These are phyloP conservation scores for Diaporthe longicolla DNA, from an alignment of 2,329 filamentous ascomycete species.

Conservation along the genomic window DNA sequence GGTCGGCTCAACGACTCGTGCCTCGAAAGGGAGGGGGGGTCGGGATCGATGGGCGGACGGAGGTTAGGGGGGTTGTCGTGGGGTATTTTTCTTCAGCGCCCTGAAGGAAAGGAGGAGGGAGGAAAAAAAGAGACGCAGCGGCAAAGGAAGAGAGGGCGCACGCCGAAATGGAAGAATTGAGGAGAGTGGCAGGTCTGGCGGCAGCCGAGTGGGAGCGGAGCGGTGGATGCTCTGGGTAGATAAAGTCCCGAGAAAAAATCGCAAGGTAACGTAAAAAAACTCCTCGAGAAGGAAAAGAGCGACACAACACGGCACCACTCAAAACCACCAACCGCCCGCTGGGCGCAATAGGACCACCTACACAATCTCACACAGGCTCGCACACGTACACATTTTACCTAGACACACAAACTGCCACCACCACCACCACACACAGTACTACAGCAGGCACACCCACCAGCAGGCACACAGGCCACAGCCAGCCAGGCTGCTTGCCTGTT, in stretches of 20 bases:
- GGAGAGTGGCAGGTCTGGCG: conserved; percentile 28
- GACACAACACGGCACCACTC: conserved; percentile 25
- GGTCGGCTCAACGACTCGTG: conserved; percentile 35
- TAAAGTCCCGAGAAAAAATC: conserved; percentile 41
- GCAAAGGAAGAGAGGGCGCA: conserved; percentile 33
- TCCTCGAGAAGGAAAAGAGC: conserved; percentile 37
- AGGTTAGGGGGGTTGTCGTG: conserved; percentile 26
- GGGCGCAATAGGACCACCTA: conserved; percentile 30
- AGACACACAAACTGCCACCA: conserved; percentile 1
- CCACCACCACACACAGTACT: neutral
- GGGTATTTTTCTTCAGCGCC: conserved; percentile 32
- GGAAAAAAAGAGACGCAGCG: conserved; percentile 23
- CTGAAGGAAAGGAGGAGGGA: conserved; percentile 29
- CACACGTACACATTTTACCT: neutral
- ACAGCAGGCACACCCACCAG: neutral
- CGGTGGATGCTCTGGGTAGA: conserved; percentile 38
- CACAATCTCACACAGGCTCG: conserved; percentile 2
- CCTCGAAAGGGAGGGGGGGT: conserved; percentile 17
- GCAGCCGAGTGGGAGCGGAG: conserved; percentile 36
- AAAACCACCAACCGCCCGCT: conserved; percentile 30
- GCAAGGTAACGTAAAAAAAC: conserved; percentile 35
- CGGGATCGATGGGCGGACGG: conserved; percentile 4
- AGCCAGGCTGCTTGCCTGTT: neutral
- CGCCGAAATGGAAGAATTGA: conserved; percentile 30
- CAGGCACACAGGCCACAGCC: neutral